Base-by-base conservation (phyloP, 2,329 filamentous ascomycete species). In the Graphilbum fragrans region DNA sequence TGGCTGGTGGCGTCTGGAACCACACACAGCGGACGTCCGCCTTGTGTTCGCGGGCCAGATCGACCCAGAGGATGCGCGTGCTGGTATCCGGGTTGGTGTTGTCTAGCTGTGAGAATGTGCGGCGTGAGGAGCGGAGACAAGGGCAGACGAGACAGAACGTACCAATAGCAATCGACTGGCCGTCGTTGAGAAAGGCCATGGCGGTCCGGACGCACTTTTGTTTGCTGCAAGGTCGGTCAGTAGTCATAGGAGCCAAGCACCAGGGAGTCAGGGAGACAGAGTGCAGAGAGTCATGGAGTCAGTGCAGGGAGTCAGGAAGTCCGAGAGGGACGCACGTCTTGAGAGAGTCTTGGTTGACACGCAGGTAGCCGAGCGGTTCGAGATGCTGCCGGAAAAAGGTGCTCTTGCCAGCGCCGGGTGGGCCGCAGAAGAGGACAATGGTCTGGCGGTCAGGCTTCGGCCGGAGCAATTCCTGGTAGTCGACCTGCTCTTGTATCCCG, bases 51-150 rank as follows among this genome's bases (percentile, higher is more conserved):
- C 70, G 72, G 17, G 87, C 87, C 23, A 96, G 62, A 21, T 74
- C 65, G 25, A 86, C 62, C 90, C 90, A 96, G 45, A 83, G 64
- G n/a, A 72, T 70, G 49, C 92, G 74, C 20, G 81, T 86, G 40
- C 85, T 81, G 11, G 69, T 58, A 61, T 94, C 83, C 23, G 88
- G 77, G 57, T 98, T 98, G n/a, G 92, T 96, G 58, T 94, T 96
- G 60, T 98, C 92, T 92, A 29, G 38, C 42, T 18, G 32, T 38
- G 3, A 33, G 20, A 25, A 8, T 6, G 12, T 16, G 25, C 14
- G 10, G 33, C 12, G 35, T 29, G 18, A 21, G 41, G 37, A 41
- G 41, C 35, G 32, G 45, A 50, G 38, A 20, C 4, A 11, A 31
- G 29, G 29, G 29, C 12, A 10, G 7, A 31, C 12, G 7, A 31